Percentiles rank a stretch among this genome's conserved stretches.
Conservation (phyloP, 2,329 filamentous ascomycete genomes). For the Madurella mycetomatis region DNA sequence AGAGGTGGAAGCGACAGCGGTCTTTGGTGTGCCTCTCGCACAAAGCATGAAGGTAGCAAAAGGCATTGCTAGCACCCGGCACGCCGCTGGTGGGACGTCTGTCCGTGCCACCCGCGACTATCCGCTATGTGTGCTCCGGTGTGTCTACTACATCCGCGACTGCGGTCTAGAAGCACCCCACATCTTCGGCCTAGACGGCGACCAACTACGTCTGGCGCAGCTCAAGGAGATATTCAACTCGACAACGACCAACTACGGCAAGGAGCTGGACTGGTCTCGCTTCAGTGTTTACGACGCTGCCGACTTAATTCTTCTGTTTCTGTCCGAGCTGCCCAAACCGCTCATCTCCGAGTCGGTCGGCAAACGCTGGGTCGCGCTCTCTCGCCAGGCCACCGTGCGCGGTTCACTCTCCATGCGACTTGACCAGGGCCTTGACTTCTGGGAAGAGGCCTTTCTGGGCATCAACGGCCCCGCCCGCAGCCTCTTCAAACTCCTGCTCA, state of each 20-base stretch:
- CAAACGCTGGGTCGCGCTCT: conserved; percentile 39
- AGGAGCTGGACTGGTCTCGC: conserved; percentile 34
- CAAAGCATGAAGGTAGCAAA: conserved; percentile 35
- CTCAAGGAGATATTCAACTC: conserved; percentile 37
- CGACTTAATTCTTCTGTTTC: conserved; percentile 37
- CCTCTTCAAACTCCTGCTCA: conserved; percentile 41
- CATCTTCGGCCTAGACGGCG: conserved; percentile 36
- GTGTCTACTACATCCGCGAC: conserved; percentile 35
- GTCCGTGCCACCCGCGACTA: conserved; percentile 33
- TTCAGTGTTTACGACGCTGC: conserved; percentile 40
- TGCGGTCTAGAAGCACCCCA: conserved; percentile 33
- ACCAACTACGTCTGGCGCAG: conserved; percentile 31
- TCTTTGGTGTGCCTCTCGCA: conserved; percentile 3
- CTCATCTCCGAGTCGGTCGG: conserved; percentile 36
- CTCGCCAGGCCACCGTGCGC: conserved; percentile 36
- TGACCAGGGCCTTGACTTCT: conserved; percentile 43
- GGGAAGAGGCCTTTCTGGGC: conserved; percentile 42
- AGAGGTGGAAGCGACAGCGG: neutral
- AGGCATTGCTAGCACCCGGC: conserved; percentile 37
- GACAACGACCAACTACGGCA: conserved; percentile 35
- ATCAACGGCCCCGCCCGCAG: conserved; percentile 35
- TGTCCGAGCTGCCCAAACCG: conserved; percentile 37
- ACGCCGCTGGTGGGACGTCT: conserved; percentile 33
- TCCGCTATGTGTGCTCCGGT: conserved; percentile 40
- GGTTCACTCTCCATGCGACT: conserved; percentile 33